Evolutionary conservation across 768 basidiomycete genomes (phyloP).

Genomic region (Podaxis rugospora): DNA sequence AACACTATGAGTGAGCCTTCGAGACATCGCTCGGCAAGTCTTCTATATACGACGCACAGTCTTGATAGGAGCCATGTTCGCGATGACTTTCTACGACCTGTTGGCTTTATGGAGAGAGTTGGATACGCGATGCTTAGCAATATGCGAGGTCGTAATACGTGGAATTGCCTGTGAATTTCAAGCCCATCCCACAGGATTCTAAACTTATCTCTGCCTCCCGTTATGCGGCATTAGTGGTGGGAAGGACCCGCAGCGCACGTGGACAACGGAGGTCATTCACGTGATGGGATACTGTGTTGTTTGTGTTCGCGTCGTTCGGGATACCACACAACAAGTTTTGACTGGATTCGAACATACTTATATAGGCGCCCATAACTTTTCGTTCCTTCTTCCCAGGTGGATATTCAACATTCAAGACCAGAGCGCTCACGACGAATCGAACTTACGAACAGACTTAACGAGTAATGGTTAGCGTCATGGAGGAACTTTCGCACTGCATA

Average conservation of each 20-base stretch:
- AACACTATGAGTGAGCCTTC: not conserved
- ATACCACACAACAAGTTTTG: not conserved
- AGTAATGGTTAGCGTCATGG: slow-evolving; percentile 18
- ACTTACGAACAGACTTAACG: not conserved
- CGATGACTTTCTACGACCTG: not conserved
- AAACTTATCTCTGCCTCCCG: not conserved
- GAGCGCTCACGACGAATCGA: not conserved
- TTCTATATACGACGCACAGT: slow-evolving; percentile 35
- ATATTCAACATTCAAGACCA: slow-evolving; percentile 14
- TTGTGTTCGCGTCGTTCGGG: not conserved
- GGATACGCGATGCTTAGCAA: not conserved
- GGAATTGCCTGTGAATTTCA: slow-evolving; percentile 4
- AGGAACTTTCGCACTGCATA: slow-evolving; percentile 39
- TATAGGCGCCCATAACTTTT: slow-evolving; percentile 20
- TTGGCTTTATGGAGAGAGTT: not conserved
- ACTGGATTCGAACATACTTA: slow-evolving; percentile 16
- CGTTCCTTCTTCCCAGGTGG: slow-evolving; percentile 5
- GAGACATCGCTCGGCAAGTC: not conserved
- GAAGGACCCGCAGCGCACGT: not conserved
- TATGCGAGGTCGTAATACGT: not conserved
- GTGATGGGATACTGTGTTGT: not conserved
- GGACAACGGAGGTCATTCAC: not conserved
- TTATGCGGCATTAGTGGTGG: not conserved
- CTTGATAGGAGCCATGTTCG: slow-evolving; percentile 51
- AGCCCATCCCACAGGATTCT: not conserved